Evolutionary conservation across 805 yeast species (phyloP).

Genomic region (Danielozyma ontarioensis): DNA sequence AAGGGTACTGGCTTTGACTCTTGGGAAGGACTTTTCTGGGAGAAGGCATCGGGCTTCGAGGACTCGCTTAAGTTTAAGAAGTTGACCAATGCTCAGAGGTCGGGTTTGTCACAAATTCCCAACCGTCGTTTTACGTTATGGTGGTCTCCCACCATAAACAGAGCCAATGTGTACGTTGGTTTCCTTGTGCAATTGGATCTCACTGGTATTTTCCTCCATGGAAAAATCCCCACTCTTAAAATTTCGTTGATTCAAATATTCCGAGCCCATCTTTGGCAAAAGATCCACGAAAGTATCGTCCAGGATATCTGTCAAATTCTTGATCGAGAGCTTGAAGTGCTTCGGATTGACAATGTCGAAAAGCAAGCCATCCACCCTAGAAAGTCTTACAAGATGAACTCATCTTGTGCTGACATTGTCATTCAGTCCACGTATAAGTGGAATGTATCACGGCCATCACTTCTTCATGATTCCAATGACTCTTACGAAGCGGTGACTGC

Average conservation of each 20-base stretch:
- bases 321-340: conserved; percentile 77
- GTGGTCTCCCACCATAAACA: conserved; percentile 99
- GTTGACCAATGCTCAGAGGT: conserved; percentile 93
- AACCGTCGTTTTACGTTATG: conserved; percentile 94
- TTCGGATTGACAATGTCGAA: conserved; percentile 80
- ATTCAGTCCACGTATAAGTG: conserved; percentile 72
- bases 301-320: conserved; percentile 89
- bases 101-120: conserved; percentile 96
- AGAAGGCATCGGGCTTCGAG: conserved; percentile 94
- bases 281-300: conserved; percentile 92
- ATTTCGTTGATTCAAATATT: conserved; percentile 93
- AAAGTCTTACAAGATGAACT: conserved; percentile 94
- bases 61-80: conserved; percentile 93
- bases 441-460: conserved; percentile 79
- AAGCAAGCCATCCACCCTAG: conserved; percentile 95
- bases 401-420: conserved; percentile 89
- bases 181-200: conserved; percentile 92
- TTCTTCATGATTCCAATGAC: conserved; percentile 69
- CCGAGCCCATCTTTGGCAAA: conserved; percentile 98
- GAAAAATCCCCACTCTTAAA: conserved; percentile 95
- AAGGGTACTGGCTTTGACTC: conserved; percentile 96
- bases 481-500: conserved; percentile 51
- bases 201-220: conserved; percentile 95
- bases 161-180: conserved; percentile 98
- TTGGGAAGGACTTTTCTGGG: conserved; percentile 99